A percentile compares a stretch with the other conserved stretches of the same genome.
These are phyloP conservation scores for Dissoconium aciculare DNA, from an alignment of 2,329 filamentous ascomycete genomes.

Conservation along the genomic window DNA sequence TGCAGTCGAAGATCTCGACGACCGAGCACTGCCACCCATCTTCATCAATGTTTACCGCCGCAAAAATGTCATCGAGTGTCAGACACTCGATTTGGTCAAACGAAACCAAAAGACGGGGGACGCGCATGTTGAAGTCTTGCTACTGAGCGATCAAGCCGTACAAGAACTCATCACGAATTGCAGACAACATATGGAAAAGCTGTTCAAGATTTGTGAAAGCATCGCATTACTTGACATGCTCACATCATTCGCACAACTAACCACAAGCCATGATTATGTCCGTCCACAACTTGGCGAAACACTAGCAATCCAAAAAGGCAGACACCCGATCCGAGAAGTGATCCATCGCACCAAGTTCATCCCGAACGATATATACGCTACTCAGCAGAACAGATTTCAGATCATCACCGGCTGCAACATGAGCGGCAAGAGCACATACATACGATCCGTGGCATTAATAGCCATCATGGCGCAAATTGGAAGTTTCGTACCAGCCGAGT, in stretches of 20 bases:
- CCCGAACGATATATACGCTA: conserved; percentile 81
- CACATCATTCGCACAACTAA: conserved; percentile 57
- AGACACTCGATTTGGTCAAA: conserved; percentile 72
- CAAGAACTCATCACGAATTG: conserved; percentile 57
- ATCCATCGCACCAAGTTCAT: conserved; percentile 55
- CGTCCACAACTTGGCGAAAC: conserved; percentile 50
- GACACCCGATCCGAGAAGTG: conserved; percentile 68
- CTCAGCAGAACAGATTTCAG: conserved; percentile 67
- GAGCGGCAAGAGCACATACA: conserved; percentile 95
- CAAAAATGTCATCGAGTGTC: conserved; percentile 62
- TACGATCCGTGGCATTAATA: conserved; percentile 67
- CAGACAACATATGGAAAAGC: conserved; percentile 50
- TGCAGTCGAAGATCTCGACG: conserved; percentile 45
- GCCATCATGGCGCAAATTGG: conserved; percentile 90
- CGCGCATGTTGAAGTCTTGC: conserved; percentile 68
- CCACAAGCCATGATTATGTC: conserved; percentile 51
- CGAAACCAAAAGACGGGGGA: conserved; percentile 59
- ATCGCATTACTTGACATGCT: conserved; percentile 62
- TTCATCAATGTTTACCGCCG: conserved; percentile 66
- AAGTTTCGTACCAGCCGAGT: conserved; percentile 74
- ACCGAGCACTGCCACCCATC: conserved; percentile 44
- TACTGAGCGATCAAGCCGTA: conserved; percentile 62
- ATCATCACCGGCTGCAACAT: conserved; percentile 95
- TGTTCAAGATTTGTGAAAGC: conserved; percentile 77
- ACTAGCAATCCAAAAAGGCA: conserved; percentile 56